Base-by-base conservation (phyloP, 345 rosid genomes). In the Populus davidiana region DNA sequence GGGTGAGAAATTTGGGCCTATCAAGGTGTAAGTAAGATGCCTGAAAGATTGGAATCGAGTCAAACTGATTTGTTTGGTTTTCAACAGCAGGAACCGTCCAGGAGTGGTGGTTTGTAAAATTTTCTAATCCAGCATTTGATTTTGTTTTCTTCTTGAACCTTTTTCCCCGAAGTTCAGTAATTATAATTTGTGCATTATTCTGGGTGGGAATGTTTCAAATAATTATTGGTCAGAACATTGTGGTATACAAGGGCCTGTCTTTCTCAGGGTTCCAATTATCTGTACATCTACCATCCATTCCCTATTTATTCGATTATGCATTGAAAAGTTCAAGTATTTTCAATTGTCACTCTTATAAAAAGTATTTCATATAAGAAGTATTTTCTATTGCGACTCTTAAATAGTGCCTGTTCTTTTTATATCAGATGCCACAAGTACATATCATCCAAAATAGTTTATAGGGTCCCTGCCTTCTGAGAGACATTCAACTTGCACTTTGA, bases 1-100 rank as follows among this genome's bases (percentile, higher is more conserved):
- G 71, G 91, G 98, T 70, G 99, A 91, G 85, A 91, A 86, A 75
- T 93, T 90, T 8, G 94, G 88, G 54, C 78, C 91, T 44, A 86
- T 95, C 84, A 91, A 89, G 83, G 91, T 82, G 71, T 94, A 88
- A 86, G 4, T 49, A 8, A 63, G 80, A 59, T 35, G 76, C 12
- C 47, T 29, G 12, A 18, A 16, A 56, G 6, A 52, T 68, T 27
- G 2, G 71, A 52, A 29, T 61, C 3, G 2, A 41, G 12, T 43
- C 4, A 27, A 2, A 47, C 7, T 29, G 16, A 38, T n/a, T 52
- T 52, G 73, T 50, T 75, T 52, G 18, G 67, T 20, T 5, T 73
- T 73, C 44, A 52, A 43, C 18, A 49, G 54, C 17, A 39, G 66
- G 38, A 50, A 27, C 38, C 43, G 31, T 39, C n/a, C 41, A 16